These are phyloP conservation scores for Haberlea rhodopensis DNA, from an alignment of 257 asterid genomes.

Conservation along the genomic window DNA sequence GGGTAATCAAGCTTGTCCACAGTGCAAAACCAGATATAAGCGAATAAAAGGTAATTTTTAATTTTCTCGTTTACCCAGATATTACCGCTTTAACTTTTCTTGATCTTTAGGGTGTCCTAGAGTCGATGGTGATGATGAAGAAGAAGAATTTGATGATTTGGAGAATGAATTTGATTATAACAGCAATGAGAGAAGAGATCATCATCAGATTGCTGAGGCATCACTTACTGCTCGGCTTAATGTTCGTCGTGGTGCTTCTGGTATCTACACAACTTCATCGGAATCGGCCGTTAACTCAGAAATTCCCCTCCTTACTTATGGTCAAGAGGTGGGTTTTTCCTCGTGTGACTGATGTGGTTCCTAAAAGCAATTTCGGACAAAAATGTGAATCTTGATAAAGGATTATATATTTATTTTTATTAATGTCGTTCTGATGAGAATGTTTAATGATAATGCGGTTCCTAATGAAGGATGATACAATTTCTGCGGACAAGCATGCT, in stretches of 20 bases:
- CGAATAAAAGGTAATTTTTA: conserved; percentile 65
- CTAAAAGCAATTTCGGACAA: too few species aligned
- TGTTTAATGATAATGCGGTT: conserved; percentile 18
- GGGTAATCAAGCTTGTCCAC: conserved; percentile 97
- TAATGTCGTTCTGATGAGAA: conserved; percentile 2
- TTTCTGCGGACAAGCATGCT: conserved; percentile 94
- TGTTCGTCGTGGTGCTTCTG: conserved; percentile 58
- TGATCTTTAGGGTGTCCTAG: conserved; percentile 72
- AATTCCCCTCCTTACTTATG: conserved; percentile 92
- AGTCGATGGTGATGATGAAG: conserved; percentile 97
- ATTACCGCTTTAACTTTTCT: not conserved
- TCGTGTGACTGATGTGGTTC: conserved; percentile 12
- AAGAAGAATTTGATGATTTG: conserved; percentile 91
- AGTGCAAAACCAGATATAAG: conserved; percentile 93
- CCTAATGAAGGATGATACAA: conserved; percentile 77
- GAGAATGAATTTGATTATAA: conserved; percentile 78
- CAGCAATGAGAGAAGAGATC: conserved; percentile 36
- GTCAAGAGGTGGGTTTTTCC: conserved; percentile 68
- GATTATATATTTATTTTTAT: not conserved
- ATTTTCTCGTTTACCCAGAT: conserved; percentile 8
- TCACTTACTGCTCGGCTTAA: conserved; percentile 48
- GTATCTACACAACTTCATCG: conserved; percentile 43
- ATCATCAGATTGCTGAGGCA: conserved; percentile 53
- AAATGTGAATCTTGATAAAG: conserved; percentile 4
- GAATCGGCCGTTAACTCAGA: conserved; percentile 68